phyloP scores from a whole-genome alignment of 176 grass and related monocot species.

The Carex cristatella region DNA sequence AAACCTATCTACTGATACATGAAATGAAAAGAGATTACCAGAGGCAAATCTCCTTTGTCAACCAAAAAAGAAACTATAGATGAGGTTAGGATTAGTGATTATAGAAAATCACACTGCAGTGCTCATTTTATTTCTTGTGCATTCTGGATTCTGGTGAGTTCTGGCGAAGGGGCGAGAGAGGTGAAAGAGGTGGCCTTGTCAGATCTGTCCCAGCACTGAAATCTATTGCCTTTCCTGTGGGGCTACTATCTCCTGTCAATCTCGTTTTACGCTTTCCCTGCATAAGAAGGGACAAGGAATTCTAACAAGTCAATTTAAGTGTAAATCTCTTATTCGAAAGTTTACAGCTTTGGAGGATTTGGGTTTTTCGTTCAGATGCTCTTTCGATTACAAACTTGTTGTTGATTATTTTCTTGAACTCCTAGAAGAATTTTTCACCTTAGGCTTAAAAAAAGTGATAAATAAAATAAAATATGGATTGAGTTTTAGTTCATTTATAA shows the following conservation, averaged over 20 bases:
- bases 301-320: neutral
- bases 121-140: constrained; percentile 48
- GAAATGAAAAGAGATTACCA: constrained; percentile 18
- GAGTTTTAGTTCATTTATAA: neutral
- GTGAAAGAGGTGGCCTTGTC: constrained; percentile 55
- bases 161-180: constrained; percentile 52
- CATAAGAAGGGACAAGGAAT: neutral
- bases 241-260: constrained; percentile 38
- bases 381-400: neutral
- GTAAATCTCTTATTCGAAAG: neutral
- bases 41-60: constrained; percentile 20
- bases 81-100: neutral
- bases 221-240: constrained; percentile 37
- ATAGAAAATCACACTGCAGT: neutral
- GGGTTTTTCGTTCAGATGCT: neutral
- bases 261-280: constrained; percentile 78
- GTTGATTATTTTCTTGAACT: neutral
- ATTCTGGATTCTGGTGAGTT: constrained; percentile 54
- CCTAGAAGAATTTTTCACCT: neutral
- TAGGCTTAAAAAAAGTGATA: neutral
- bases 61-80: neutral
- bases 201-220: constrained; percentile 34
- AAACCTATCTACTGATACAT: constrained; percentile 4
- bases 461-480: neutral
- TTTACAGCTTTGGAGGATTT: neutral